Evolutionary conservation across 73 alveolate genomes (phyloP).

Genomic region (Paramecium bursaria): DNA sequence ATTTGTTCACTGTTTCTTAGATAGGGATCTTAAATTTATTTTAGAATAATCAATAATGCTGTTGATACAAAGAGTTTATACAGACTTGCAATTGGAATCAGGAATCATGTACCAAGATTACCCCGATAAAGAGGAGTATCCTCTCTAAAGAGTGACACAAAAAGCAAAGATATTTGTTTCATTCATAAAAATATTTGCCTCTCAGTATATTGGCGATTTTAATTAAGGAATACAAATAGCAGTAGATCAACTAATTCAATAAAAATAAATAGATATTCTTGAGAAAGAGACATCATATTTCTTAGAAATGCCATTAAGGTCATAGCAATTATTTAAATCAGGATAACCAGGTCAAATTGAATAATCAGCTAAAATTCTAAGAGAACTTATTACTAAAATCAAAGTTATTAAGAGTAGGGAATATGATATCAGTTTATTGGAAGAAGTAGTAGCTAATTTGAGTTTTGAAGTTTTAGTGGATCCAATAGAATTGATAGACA

Average conservation of each 20-base stretch:
- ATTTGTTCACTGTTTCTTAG: conserved; percentile 40
- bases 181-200: conserved; percentile 23
- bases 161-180: conserved; percentile 9
- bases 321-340: conserved; percentile 4
- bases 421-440: conserved; percentile 12
- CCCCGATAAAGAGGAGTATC: conserved; percentile 10
- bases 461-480: conserved; percentile 50
- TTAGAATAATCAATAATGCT: conserved; percentile 24
- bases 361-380: conserved; percentile 4
- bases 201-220: background rate
- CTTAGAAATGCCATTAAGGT: conserved; percentile 41
- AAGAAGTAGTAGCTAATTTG: conserved; percentile 49
- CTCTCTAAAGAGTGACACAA: background rate
- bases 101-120: background rate
- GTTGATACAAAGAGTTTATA: background rate
- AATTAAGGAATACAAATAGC: background rate
- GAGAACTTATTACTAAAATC: conserved; percentile 28
- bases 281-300: conserved; percentile 6
- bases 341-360: conserved; percentile 9
- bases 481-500: conserved; percentile 53
- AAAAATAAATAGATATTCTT: conserved; percentile 9
- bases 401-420: background rate
- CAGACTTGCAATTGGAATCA: background rate
- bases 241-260: background rate
- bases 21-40: conserved; percentile 1